Evolutionary conservation across 1,284 basidiomycete species (phyloP).

Genomic region (Cryptococcus floricola): DNA sequence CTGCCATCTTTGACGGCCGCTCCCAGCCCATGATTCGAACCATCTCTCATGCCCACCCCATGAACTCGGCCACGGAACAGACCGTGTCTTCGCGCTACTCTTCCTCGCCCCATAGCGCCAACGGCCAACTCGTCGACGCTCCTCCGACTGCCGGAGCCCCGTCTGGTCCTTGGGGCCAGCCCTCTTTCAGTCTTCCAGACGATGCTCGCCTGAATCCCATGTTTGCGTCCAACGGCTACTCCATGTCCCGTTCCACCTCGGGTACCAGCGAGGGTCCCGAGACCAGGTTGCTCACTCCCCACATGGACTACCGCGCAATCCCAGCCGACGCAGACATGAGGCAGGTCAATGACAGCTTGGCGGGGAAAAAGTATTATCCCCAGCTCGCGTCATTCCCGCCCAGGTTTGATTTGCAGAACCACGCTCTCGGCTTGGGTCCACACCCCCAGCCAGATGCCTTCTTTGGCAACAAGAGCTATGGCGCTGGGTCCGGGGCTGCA

Average conservation of each 20-base stretch:
- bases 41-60: conserved; percentile 34
- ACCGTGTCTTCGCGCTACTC: conserved; percentile 34
- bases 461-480: conserved; percentile 9
- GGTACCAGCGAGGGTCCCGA: conserved; percentile 24
- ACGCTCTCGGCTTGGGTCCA: conserved; percentile 10
- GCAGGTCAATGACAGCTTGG: conserved; percentile 35
- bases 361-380: conserved; percentile 1
- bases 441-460: conserved; percentile 31
- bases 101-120: conserved; percentile 28
- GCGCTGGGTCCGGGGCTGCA: conserved; percentile 11
- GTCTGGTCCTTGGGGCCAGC: conserved; percentile 10
- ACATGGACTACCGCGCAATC: conserved; percentile 19
- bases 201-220: not conserved
- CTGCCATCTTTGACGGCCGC: conserved; percentile 19
- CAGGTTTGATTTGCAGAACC: conserved; percentile 13
- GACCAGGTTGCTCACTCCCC: conserved; percentile 32
- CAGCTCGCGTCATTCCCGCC: conserved; percentile 10
- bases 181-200: conserved; percentile 17
- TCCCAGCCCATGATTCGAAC: conserved; percentile 33
- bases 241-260: conserved; percentile 40
- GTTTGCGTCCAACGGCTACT: conserved; percentile 7
- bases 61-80: conserved; percentile 35
- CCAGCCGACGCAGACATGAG: conserved; percentile 28
- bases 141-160: conserved; percentile 21
- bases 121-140: conserved; percentile 10